These are phyloP conservation scores for Pseudisothecium myosuroides DNA, from an alignment of 225 moss, liverwort and hornwort species.

Conservation along the genomic window DNA sequence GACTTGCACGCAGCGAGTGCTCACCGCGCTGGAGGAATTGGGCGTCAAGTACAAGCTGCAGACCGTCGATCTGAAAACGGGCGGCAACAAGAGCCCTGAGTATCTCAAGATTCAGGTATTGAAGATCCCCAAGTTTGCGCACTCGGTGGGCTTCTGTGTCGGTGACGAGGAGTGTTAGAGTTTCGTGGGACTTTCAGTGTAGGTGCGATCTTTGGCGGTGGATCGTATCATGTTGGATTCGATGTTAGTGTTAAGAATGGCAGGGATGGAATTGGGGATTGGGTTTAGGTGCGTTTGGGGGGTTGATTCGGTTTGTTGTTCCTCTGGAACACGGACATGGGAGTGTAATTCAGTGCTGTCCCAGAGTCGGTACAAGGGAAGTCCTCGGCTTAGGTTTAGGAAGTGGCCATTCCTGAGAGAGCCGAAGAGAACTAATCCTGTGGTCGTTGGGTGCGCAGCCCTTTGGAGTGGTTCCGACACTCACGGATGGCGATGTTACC, in stretches of 20 bases:
- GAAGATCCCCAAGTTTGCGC: background rate
- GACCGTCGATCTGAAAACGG: background rate
- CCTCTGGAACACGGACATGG: background rate
- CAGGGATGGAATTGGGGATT: background rate
- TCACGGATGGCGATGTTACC: constrained; percentile 3
- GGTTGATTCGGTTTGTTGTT: too few species aligned
- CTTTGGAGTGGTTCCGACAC: constrained; percentile 12
- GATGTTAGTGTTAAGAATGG: background rate
- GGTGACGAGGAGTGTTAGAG: background rate
- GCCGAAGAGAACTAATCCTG: background rate
- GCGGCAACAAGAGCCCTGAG: background rate
- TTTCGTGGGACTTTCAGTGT: background rate
- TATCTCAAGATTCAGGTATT: background rate
- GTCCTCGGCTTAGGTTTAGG: background rate
- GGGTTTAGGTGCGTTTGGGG: background rate
- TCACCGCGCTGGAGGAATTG: background rate
- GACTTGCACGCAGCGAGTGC: background rate
- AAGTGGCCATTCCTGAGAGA: too few species aligned
- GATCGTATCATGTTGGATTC: background rate
- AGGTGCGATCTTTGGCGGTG: background rate
- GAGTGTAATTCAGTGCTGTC: background rate
- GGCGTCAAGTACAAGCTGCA: background rate
- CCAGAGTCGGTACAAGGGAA: background rate
- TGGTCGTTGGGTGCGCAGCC: constrained; percentile 3
- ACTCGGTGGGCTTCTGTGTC: background rate